Evolutionary conservation across 2,329 filamentous ascomycete species (phyloP), one percentile per base, ranked within the genome.

Genomic region (Eurotiales sp.): DNA sequence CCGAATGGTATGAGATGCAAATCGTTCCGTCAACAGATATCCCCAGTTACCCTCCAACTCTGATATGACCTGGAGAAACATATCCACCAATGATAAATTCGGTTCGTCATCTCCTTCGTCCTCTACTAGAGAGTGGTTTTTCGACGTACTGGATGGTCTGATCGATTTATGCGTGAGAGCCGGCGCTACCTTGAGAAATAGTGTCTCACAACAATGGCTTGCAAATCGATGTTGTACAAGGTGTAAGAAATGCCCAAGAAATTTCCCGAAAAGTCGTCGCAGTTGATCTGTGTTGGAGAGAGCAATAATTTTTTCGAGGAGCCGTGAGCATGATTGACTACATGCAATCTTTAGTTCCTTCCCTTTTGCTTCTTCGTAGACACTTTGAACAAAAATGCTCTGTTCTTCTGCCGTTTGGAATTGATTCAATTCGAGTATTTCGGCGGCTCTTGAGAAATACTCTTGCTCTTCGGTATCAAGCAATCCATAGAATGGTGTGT

Each of bases 341-440:
- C 89, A 93, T 21, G 91, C 91, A 56, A 99, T 82, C 77, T 97
- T 99, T 64, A 99, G 77, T 70, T 97, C 93, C 72, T 97, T 97
- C 55, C 90, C 90, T 55, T 84, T 78, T 0, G 91, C 90, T 71
- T 97, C 92, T 59, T 81, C 79, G 71, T 88, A 95, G 46, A 97
- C 87, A 68, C 86, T 95, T 55, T 86, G 83, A 42, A 97, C 71
- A 63, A 90, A 90, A 44, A 86, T 63, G 49, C 77, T 74, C 52
- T 85, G 80, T 59, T 90, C 87, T 59, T 96, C 89, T 47, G 82
- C 69, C 34, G 85, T 84, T 36, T 81, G 82, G 67, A 97, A 97
- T 66, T 92, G 84, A 72, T 97, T 93, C 59, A 89, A 72, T 68
- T 96, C 91, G 54, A 99, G 84, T 72, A 95, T 79, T 67, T 95